Evolutionary conservation across 2,329 filamentous ascomycete species (phyloP).

Genomic region (Xylariomycetidae sp.): DNA sequence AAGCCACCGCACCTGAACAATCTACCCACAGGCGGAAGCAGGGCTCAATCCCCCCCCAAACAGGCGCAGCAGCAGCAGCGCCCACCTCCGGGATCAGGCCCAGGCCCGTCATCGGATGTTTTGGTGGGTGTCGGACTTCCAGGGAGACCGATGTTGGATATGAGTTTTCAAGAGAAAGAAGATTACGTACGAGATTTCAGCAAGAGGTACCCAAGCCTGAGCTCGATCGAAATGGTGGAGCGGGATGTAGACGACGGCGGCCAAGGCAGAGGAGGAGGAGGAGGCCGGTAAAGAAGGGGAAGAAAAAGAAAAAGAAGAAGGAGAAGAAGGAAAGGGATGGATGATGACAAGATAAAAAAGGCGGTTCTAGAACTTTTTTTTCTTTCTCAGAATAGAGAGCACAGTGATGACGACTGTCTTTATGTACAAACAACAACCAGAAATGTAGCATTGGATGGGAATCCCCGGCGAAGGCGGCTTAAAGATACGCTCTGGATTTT

Average conservation of each 20-base stretch:
- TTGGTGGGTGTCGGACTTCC: constrained; percentile 43
- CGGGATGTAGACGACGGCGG: constrained; percentile 47
- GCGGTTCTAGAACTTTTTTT: too few relatives aligned
- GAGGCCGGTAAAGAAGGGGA: constrained; percentile 5
- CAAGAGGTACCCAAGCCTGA: constrained; percentile 81
- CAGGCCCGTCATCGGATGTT: constrained; percentile 28
- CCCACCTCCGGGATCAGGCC: constrained; percentile 16
- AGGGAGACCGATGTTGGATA: constrained; percentile 46
- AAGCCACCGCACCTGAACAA: constrained; percentile 60
- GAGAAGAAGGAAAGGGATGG: too few relatives aligned
- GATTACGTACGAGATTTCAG: constrained; percentile 70
- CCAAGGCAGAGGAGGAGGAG: constrained; percentile 17
- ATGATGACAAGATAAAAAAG: too few relatives aligned
- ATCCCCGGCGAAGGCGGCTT: too few relatives aligned
- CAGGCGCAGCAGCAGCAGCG: constrained; percentile 23
- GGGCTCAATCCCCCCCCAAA: constrained; percentile 45
- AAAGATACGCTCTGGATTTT: too few relatives aligned
- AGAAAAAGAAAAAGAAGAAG: too few relatives aligned
- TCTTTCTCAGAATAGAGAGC: too few relatives aligned
- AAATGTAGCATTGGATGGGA: too few relatives aligned
- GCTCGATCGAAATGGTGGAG: constrained; percentile 84
- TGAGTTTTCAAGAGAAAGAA: constrained; percentile 54
- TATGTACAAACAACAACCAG: too few relatives aligned
- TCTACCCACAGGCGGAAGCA: constrained; percentile 38
- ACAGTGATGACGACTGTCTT: too few relatives aligned